Evolutionary conservation across 225 moss, liverwort and hornwort species (phyloP), one percentile per base, ranked within the genome.

Genomic region (Marchantia polymorpha): DNA sequence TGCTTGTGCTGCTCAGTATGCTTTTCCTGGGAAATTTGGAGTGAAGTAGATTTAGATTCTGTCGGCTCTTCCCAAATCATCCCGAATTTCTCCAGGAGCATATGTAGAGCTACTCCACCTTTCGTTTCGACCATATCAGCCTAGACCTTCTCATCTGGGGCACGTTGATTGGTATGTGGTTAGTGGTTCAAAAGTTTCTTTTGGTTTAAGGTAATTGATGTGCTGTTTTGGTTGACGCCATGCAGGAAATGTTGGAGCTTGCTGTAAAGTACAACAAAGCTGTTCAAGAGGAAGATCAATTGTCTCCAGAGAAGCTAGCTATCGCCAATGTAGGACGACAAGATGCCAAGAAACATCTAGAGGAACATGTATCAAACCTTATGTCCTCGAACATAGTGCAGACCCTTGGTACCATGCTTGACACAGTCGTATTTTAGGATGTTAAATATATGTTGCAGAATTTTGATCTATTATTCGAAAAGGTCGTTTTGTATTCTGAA

Each of bases 301-400:
- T 96, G 10, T 85, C 91, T 69, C 92, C 92, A 73, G 94, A 96
- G 78, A 93, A 94, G 81, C 83, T 94, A 78, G 94, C 90, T 39
- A 96, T 96, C 52, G 96, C 92, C 30, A 94, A 96, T 81, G 96
- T 96, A 73, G 94, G 96, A 31, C 92, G 92, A 65, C 96, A 96
- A 82, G 94, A 96, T 88, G 94, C 96, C 71, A 96, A 94, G 90
- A 96, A 96, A 78, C 94, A 94, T 79, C 80, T 94, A 81, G 94
- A 93, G 87, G 92, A 96, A 51, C 91, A 94, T 84, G 92, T 96
- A 71, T 94, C 96, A 49, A 93, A 93, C 82, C 88, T 94, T 20
- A 94, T 96, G 94, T 96, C 96, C 61, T 94, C 92, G 59, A 94
- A 96, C 80, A 96, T 94, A 83, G 92, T 94, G 83, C 94, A 96